phyloP scores from a whole-genome alignment of 495 filamentous ascomycete genomes.

The Neurospora africana region DNA sequence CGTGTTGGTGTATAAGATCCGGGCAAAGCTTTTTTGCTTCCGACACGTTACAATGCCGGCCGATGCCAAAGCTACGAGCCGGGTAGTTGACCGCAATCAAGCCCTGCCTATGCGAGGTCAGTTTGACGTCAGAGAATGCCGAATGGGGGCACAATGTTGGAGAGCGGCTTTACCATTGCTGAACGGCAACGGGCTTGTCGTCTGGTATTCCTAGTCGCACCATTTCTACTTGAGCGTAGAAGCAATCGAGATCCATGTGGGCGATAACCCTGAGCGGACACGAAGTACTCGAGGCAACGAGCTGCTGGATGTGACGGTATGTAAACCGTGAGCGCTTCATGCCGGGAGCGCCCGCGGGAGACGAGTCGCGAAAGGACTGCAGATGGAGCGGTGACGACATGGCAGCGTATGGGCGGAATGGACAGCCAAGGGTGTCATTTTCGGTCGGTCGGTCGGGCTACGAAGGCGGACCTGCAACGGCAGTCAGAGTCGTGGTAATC shows the following conservation, averaged over 20 bases:
- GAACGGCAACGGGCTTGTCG: constrained; percentile 80
- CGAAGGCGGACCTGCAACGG: neutral
- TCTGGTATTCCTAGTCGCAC: constrained; percentile 66
- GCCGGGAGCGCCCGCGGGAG: constrained; percentile 27
- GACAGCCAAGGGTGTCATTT: constrained; percentile 14
- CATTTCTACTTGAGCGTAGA: constrained; percentile 96
- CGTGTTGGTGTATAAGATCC: constrained; percentile 75
- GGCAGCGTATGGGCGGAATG: constrained; percentile 7
- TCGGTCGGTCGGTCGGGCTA: neutral
- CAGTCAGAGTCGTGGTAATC: neutral
- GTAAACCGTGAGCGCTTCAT: constrained; percentile 63
- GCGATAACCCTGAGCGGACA: constrained; percentile 80
- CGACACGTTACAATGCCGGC: constrained; percentile 56
- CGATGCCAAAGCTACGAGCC: constrained; percentile 69
- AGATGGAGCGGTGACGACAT: constrained; percentile 21
- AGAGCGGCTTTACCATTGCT: constrained; percentile 51
- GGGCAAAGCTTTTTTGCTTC: constrained; percentile 90
- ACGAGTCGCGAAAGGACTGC: constrained; percentile 25
- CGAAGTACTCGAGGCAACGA: constrained; percentile 56
- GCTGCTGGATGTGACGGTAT: constrained; percentile 66
- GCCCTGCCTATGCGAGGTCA: constrained; percentile 41
- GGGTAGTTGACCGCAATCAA: constrained; percentile 96
- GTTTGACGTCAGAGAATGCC: neutral
- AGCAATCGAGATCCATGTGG: constrained; percentile 93
- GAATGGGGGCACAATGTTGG: neutral